Evolutionary conservation across 495 filamentous ascomycete genomes (phyloP), one percentile per base, ranked within the genome.

Genomic region (Aspergillus sclerotioniger): DNA sequence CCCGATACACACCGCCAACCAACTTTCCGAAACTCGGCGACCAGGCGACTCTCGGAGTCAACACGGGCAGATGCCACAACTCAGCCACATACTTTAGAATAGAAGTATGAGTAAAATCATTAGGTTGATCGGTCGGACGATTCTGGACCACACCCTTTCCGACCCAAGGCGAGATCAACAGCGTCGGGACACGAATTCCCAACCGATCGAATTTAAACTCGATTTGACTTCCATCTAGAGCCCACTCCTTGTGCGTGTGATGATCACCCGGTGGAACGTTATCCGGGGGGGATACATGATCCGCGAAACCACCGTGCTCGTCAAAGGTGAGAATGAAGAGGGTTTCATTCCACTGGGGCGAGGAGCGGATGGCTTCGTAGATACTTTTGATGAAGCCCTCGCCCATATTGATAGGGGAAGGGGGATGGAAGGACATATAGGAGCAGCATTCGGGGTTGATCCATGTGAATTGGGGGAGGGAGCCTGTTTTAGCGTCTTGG

Each of bases 381-480:
- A 83, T 72, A 9, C 70, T 62, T 67, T 82, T 82, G 61, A 83
- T 67, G 50, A 80, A 77, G 49, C 61, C 67, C 62, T 83, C 78
- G 47, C 79, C 78, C 56, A 76, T 70, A 31, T 74, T 74, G 51
- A 78, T 76, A 4, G 74, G 76, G 6, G 72, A 75, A 1, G 74
- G 69, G 0, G 78, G 80, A 64, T 81, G 79, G 67, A 80, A 75
- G 29, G 77, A 80, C 54, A 70, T 77, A 52, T 75, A 78, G 13
- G 61, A 62, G 67, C 80, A 82, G 69, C 79, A 82, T 37, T 77
- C 76, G 3, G 80, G 79, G 63, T 83, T 82, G 65, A 83, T 75
- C 69, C 74, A 83, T 25, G 71, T 76, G 53, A 83, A 75, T 21
- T 69, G 63, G 1, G 78, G 76, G 1, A 83, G 68, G 0, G 64